Base-by-base conservation (phyloP, 2,329 filamentous ascomycete species). In the Pezicula radicicola region DNA sequence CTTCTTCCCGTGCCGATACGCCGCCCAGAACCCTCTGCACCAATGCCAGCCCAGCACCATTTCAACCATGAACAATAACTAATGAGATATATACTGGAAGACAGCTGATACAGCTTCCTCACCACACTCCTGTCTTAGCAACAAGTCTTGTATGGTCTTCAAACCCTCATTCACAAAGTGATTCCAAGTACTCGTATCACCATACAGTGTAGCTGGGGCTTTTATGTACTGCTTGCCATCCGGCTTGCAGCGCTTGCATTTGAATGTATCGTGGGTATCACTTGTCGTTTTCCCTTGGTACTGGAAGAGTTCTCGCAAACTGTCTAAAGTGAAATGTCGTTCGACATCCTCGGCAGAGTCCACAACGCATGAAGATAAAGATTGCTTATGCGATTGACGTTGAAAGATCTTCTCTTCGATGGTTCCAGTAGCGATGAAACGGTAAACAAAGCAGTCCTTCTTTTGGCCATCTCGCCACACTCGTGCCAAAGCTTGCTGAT, bases 391-490 rank as follows among this genome's bases (percentile, higher is more conserved):
- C 1, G 90, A 96, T 67, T 99, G 94, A 9, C 95, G 87, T 70
- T 99, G 94, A 74, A 99, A 99, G 61, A 99, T 97, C 74, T 99
- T 99, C 71, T 99, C 94, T 67, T 99, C 94, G 55, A 99, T 99
- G 0, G 92, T 97, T 4, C 94, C 94, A 0, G 95, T 97, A 0
- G 92, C 89, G 63, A 99, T 99, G 73, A 99, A 99, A n/a, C 94
- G 89, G 70, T 99, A 99, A 15, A 99, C 94, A 63, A 99, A 99
- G 66, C 94, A 99, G 66, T 99, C 94, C 68, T 99, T 99, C 79
- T 95, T 97, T 71, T 99, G 94, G 0, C 94, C 94, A 63, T 99
- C 94, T 77, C 94, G 89, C 94, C 94, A 99, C 18, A 99, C 94
- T 75, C 94, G 89, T 35, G 94, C 94, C 28, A 99, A 80, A 4